Evolutionary conservation across 129 eudicot species (phyloP), one percentile per base, ranked within the genome.

Genomic region (Pittosporum tobira): DNA sequence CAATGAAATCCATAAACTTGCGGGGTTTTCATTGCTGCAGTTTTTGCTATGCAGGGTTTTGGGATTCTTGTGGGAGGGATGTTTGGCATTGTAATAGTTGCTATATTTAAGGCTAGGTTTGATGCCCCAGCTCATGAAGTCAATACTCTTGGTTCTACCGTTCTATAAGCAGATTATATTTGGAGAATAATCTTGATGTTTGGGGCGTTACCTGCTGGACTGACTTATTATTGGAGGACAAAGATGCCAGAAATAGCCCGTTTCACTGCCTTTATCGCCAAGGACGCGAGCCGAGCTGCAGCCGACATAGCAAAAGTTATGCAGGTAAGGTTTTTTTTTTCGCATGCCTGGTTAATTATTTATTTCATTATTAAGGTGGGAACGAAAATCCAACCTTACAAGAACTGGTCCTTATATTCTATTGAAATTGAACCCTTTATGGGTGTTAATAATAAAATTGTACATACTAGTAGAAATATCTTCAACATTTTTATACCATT

Each of bases 231-330:
- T n/a, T 76, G 68, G 79, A 29, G 82, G 20, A 72, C 72, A 74
- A 80, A 80, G 55, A 80, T 80, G 87, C 82, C 87, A 0, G 87
- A 80, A 61, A 76, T 82, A 1, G 87, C 87, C 0, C 37, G 87
- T 20, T 80, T 72, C 61, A 80, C 87, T 0, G 82, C 82, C 1
- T 29, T 80, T 19, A 82, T 80, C 16, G 77, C 77, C 2, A 76
- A 76, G 50, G 30, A 80, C 30, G 79, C 71, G 0, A 59, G 72
- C 3, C 71, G 76, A 57, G 87, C 87, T 0, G 79, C 77, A n/a
- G 12, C 68, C 2, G 87, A 80, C 22, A 80, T 80, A 82, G 73
- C 79, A 11, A 75, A 65, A 51, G 71, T 80, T 5, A 34, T 80
- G 18, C 79, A 76, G 31, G n/a, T n/a, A n/a, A n/a, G n/a, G n/a